Evolutionary conservation across 768 basidiomycete genomes (phyloP).

Genomic region (Pholiota microspora): DNA sequence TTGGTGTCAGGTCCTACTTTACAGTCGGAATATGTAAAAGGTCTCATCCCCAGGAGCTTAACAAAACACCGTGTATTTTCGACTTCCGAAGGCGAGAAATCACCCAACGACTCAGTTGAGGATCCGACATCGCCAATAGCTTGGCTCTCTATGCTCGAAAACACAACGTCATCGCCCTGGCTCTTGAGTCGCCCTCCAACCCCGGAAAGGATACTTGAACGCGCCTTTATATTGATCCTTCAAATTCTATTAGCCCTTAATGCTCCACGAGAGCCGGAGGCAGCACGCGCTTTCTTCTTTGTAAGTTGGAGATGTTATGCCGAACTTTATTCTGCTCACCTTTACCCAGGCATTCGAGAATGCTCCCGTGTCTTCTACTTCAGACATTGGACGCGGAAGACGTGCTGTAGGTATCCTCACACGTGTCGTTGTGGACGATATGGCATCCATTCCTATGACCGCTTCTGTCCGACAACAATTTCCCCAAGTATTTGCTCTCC

Average conservation of each 20-base stretch:
- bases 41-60: neutral
- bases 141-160: slow-evolving; percentile 5
- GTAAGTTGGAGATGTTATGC: neutral
- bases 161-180: slow-evolving; percentile 2
- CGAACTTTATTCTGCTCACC: neutral
- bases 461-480: slow-evolving; percentile 4
- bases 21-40: neutral
- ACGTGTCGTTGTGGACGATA: neutral
- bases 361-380: slow-evolving; percentile 2
- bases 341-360: slow-evolving; percentile 3
- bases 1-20: neutral
- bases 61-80: neutral
- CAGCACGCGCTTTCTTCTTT: slow-evolving; percentile 1
- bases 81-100: neutral
- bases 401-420: slow-evolving; percentile 4
- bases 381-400: slow-evolving; percentile 6
- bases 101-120: neutral
- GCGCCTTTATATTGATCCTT: slow-evolving; percentile 1
- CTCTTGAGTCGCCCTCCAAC: neutral
- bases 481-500: slow-evolving; percentile 4
- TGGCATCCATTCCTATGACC: neutral
- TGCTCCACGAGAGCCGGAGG: slow-evolving; percentile 2
- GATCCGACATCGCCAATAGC: neutral
- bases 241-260: slow-evolving; percentile 4
- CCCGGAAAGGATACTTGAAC: neutral